Base-by-base conservation (phyloP, 306 rosid genomes). In the Lupinus albus region DNA sequence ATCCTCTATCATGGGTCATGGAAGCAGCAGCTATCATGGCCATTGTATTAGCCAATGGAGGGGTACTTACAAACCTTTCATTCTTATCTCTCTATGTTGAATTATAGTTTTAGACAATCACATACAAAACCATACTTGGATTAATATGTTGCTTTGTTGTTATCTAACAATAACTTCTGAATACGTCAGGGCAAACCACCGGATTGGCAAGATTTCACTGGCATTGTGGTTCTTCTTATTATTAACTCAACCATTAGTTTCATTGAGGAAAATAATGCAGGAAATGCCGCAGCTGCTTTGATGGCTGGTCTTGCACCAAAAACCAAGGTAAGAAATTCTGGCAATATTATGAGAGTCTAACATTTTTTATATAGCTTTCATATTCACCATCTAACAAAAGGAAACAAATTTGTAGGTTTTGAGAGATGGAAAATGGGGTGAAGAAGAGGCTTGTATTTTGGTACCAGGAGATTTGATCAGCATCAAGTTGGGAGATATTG, bases 291-390 rank as follows among this genome's bases (percentile, higher is more conserved):
- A 0, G 95, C 96, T 2, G 95, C 95, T 63, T 79, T 90, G 51
- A 90, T 90, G 96, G 96, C 95, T 12, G 89, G 96, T 69, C 96
- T 90, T 67, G 96, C 96, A 44, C 96, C 96, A 67, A 90, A 90
- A 84, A 80, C 95, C 28, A 90, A 90, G 89, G 96, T 87, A 72
- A 63, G 38, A n/a, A 10, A 5, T 1, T 32, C 1, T 33, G 38
- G 5, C 6, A 6, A 33, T 33, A 2, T 33, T 32, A 8, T 33
- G 8, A 8, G 8, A 5, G 8, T 1, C 1, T 33, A 33, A n/a
- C 1, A 33, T 33, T 33, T 33, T n/a, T n/a, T n/a, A n/a, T n/a
- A n/a, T n/a, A n/a, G n/a, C n/a, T n/a, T n/a, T n/a, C n/a, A n/a
- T 2, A 30, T 51, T 51, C 44, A 56, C n/a, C 1, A 2, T 0